Evolutionary conservation across 2,329 filamentous ascomycete species (phyloP).

Genomic region (Fusarium avenaceum): DNA sequence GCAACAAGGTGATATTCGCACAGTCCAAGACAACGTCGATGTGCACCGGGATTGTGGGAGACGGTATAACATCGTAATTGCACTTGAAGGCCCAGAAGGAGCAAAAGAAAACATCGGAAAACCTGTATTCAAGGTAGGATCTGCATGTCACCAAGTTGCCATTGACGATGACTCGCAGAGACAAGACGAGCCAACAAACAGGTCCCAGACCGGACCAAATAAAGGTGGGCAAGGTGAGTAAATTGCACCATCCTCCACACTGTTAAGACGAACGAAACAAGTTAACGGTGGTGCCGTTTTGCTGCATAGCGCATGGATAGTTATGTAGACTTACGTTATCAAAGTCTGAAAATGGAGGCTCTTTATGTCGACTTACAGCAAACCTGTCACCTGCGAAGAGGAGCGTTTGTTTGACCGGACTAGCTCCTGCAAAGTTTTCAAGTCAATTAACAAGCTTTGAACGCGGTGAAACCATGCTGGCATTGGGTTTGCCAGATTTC

Average conservation of each 20-base stretch:
- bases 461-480: not conserved
- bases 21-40: not conserved
- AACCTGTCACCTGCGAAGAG: conserved; percentile 14
- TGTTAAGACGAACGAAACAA: conserved; percentile 34
- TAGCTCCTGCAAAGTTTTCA: conserved; percentile 2
- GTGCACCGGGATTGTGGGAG: conserved; percentile 9
- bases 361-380: conserved; percentile 27
- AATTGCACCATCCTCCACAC: conserved; percentile 42
- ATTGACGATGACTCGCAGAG: conserved; percentile 48
- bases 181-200: conserved; percentile 21
- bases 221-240: conserved; percentile 43
- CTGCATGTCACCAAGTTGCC: conserved; percentile 46
- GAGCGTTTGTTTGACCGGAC: not conserved
- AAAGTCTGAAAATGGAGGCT: conserved; percentile 31
- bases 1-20: conserved; percentile 3
- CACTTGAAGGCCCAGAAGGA: conserved; percentile 6
- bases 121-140: conserved; percentile 44
- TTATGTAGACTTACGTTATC: conserved; percentile 44
- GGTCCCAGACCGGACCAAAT: conserved; percentile 5
- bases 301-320: conserved; percentile 37
- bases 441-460: not conserved
- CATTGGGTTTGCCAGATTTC: conserved; percentile 9
- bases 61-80: conserved; percentile 8
- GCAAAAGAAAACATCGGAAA: conserved; percentile 22
- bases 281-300: conserved; percentile 40